Evolutionary conservation across 2,329 filamentous ascomycete species (phyloP).

Genomic region (Colletotrichum ledebouriae): DNA sequence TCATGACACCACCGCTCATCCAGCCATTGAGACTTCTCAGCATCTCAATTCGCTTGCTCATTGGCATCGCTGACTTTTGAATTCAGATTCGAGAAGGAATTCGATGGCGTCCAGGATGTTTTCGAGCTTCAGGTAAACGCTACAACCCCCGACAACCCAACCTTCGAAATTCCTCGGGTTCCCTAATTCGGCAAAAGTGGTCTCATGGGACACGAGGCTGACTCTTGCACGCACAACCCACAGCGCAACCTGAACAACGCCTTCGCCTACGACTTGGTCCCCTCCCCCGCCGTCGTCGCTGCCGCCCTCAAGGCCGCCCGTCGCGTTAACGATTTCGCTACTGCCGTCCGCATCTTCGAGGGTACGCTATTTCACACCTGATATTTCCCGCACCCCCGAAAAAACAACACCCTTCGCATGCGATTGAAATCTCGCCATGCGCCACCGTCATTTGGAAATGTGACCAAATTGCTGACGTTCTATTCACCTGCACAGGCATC

Average conservation of each 20-base stretch:
- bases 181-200: constrained; percentile 40
- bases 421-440: constrained; percentile 21
- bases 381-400: constrained; percentile 5
- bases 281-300: constrained; percentile 89
- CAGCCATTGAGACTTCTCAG: constrained; percentile 30
- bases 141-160: constrained; percentile 1
- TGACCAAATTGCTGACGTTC: constrained; percentile 3
- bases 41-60: constrained; percentile 7
- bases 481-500: constrained; percentile 75
- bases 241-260: constrained; percentile 98
- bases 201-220: constrained; percentile 43
- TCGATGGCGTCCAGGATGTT: constrained; percentile 96
- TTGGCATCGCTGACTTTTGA: constrained; percentile 28
- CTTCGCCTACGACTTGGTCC: constrained; percentile 99
- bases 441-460: not conserved
- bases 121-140: constrained; percentile 96
- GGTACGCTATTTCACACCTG: constrained; percentile 68
- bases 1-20: constrained; percentile 17
- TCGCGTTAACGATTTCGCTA: constrained; percentile 98
- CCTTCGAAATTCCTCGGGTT: constrained; percentile 29
- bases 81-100: constrained; percentile 98
- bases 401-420: not conserved
- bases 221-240: constrained; percentile 31
- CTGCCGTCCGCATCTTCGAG: constrained; percentile 98
- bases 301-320: constrained; percentile 94